Evolutionary conservation across 805 yeast species (phyloP), one percentile per base, ranked within the genome.

Genomic region (Teunomyces cretensis): DNA sequence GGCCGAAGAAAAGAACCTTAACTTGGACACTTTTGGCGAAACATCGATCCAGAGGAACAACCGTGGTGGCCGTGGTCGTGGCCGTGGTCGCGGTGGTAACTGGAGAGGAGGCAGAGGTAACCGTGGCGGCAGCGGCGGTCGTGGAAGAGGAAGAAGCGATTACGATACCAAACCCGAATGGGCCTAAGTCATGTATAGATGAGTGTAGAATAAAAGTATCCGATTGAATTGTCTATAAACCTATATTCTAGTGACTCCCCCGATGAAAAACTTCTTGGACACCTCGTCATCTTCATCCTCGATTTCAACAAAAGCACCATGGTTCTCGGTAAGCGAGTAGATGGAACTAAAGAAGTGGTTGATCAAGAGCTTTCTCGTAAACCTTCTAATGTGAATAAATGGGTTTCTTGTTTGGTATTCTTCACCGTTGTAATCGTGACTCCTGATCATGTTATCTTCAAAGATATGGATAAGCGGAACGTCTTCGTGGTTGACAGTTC

Each of bases 11-110:
- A 83, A 84, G 49, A 68, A 68, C 39, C 75, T 87, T 58, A 89
- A 89, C 62, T 57, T 81, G 66, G 96, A 88, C 64, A 88, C 96
- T 1, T 89, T 88, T 66, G 96, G 96, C 16, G 86, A 86, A 65
- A 67, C 83, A 6, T 74, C 82, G 15, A 75, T 76, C 8, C 62
- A 64, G 48, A 51, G 61, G 17, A 53, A 54, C 19, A 42, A 57
- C 3, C 56, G 62, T 12, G 66, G 54, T 26, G 67, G 54, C 26
- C 41, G 62, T 13, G 66, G 70, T 24, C 57, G 77, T 33, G 67
- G 73, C 38, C 45, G 68, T 33, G 65, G 73, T 37, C n/a, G 54
- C 1, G 56, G 60, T 11, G 63, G 78, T 43, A 50, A 41, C 41
- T 37, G 52, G 42, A 41, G 54, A 41, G 50, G 53, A 12, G 54